These are phyloP conservation scores for Ascochyta koolunga DNA, from an alignment of 2,329 filamentous ascomycete species.

Conservation along the genomic window DNA sequence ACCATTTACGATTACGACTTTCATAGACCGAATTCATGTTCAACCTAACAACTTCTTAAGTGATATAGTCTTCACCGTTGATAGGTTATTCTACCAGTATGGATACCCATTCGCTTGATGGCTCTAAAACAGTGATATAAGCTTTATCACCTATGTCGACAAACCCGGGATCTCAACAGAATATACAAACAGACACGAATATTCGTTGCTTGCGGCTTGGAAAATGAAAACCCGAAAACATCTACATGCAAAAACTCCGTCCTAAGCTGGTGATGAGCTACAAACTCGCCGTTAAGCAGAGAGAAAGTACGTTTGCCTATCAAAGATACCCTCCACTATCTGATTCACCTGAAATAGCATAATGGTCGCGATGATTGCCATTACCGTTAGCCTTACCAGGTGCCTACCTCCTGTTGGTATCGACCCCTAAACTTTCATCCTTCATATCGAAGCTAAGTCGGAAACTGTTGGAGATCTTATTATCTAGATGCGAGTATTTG, in stretches of 20 bases:
- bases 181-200: background rate
- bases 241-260: background rate
- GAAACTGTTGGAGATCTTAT: background rate
- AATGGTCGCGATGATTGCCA: background rate
- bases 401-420: background rate
- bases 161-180: background rate
- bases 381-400: background rate
- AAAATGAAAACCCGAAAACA: background rate
- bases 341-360: background rate
- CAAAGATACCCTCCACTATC: no score
- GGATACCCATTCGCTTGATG: no score
- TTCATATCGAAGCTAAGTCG: background rate
- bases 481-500: background rate
- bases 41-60: background rate
- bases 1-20: slow-evolving; percentile 15
- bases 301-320: no score
- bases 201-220: background rate
- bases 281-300: no score
- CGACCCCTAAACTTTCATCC: background rate
- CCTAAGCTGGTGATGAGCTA: background rate
- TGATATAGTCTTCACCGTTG: background rate
- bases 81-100: no score
- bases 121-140: background rate
- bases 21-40: slow-evolving; percentile 10
- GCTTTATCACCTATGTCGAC: background rate